Conservation (phyloP, 495 filamentous ascomycete species). For the Chaetomium tenue region DNA sequence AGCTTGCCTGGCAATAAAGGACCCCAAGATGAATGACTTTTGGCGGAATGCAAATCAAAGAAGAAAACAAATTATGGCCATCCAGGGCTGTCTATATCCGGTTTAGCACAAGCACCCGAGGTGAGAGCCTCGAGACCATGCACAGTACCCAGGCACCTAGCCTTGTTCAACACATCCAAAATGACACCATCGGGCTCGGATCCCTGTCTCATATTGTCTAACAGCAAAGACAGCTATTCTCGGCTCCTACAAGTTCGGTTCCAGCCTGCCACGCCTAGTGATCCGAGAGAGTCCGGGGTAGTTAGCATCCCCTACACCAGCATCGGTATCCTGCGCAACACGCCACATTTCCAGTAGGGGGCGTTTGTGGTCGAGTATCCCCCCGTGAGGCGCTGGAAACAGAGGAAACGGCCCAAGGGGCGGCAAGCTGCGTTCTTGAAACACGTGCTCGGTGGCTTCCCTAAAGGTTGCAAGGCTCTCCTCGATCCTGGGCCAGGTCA, state of each 20-base stretch:
- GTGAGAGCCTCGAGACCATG: not conserved
- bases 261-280: constrained; percentile 4
- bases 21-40: no score
- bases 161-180: not conserved
- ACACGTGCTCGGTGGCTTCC: not conserved
- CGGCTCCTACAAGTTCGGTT: constrained; percentile 7
- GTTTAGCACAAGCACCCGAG: not conserved
- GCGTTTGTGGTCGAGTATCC: constrained; percentile 26
- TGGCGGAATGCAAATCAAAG: no score
- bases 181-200: no score
- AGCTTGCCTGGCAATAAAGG: no score
- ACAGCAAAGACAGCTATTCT: not conserved
- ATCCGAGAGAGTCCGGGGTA: not conserved
- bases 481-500: constrained; percentile 24
- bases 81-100: no score
- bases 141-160: not conserved
- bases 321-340: constrained; percentile 19
- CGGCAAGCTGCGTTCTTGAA: not conserved
- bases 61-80: no score
- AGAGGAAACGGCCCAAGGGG: not conserved
- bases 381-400: constrained; percentile 18
- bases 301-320: constrained; percentile 1
- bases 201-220: no score
- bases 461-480: constrained; percentile 23
- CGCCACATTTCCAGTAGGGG: constrained; percentile 17